These are phyloP conservation scores for Dacryopinax primogenitus DNA, from an alignment of 768 basidiomycete genomes.

Conservation along the genomic window DNA sequence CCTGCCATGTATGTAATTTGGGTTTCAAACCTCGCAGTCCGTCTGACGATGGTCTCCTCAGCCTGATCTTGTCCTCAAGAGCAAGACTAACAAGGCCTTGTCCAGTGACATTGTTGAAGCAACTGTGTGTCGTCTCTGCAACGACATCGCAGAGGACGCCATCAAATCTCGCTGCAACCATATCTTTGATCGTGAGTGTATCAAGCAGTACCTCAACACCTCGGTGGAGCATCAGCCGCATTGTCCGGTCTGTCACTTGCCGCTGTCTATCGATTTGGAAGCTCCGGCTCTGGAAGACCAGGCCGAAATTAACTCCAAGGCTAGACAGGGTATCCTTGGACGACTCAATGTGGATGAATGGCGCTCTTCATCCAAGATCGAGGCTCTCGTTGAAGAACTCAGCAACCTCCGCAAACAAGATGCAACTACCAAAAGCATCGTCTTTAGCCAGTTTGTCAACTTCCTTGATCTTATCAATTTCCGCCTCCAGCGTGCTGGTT, in stretches of 20 bases:
- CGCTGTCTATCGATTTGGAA: slow-evolving; percentile 90
- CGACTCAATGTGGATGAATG: slow-evolving; percentile 78
- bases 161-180: slow-evolving; percentile 88
- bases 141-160: slow-evolving; percentile 93
- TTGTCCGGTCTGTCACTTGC: slow-evolving; percentile 89
- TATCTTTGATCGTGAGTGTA: slow-evolving; percentile 92
- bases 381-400: slow-evolving; percentile 89
- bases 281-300: slow-evolving; percentile 80
- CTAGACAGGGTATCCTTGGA: slow-evolving; percentile 84
- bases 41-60: slow-evolving; percentile 18
- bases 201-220: slow-evolving; percentile 78
- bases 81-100: slow-evolving; percentile 49
- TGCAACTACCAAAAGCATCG: slow-evolving; percentile 86
- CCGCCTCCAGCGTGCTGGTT: slow-evolving; percentile 81
- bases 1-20: slow-evolving; percentile 44
- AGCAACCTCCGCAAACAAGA: slow-evolving; percentile 71
- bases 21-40: slow-evolving; percentile 1
- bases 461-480: slow-evolving; percentile 89
- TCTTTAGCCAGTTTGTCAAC: slow-evolving; percentile 92
- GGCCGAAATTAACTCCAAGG: slow-evolving; percentile 34
- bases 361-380: slow-evolving; percentile 95
- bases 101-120: slow-evolving; percentile 54
- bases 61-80: slow-evolving; percentile 83
- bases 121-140: slow-evolving; percentile 87
- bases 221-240: slow-evolving; percentile 65